These are phyloP conservation scores for Plenodomus tracheiphilus DNA, from an alignment of 2,329 filamentous ascomycete species.

Conservation along the genomic window DNA sequence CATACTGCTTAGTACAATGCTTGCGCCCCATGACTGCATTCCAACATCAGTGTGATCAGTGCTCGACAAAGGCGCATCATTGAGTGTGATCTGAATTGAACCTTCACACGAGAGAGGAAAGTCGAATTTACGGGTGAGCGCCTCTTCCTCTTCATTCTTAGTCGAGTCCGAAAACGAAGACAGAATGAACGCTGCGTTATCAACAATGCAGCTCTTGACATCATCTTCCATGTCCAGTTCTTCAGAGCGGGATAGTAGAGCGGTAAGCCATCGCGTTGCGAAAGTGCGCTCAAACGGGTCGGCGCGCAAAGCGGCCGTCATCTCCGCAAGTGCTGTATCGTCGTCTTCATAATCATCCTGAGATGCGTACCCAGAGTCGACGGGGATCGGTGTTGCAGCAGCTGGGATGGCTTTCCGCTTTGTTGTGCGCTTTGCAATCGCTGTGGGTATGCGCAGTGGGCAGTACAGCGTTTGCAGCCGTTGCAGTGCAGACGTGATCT, in stretches of 20 bases:
- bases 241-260: constrained; percentile 33
- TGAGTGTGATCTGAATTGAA: constrained; percentile 32
- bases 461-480: constrained; percentile 39
- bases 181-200: constrained; percentile 40
- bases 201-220: constrained; percentile 21
- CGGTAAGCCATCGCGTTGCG: constrained; percentile 39
- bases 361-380: constrained; percentile 43
- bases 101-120: constrained; percentile 19
- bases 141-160: constrained; percentile 29
- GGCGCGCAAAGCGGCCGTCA: constrained; percentile 32
- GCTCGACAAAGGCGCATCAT: constrained; percentile 41
- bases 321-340: constrained; percentile 23
- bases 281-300: constrained; percentile 40
- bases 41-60: constrained; percentile 45
- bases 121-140: constrained; percentile 36
- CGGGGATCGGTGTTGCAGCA: constrained; percentile 24
- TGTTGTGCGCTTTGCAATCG: constrained; percentile 13
- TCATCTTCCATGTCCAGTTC: constrained; percentile 34
- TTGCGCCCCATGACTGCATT: constrained; percentile 44
- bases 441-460: constrained; percentile 34
- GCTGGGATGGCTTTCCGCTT: constrained; percentile 16
- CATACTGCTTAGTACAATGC: constrained; percentile 40
- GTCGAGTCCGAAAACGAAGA: constrained; percentile 33
- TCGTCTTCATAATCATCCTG: constrained; percentile 35
- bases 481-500: constrained; percentile 27